phyloP scores from a whole-genome alignment of 1,284 basidiomycete genomes.

The Abortiporus biennis region DNA sequence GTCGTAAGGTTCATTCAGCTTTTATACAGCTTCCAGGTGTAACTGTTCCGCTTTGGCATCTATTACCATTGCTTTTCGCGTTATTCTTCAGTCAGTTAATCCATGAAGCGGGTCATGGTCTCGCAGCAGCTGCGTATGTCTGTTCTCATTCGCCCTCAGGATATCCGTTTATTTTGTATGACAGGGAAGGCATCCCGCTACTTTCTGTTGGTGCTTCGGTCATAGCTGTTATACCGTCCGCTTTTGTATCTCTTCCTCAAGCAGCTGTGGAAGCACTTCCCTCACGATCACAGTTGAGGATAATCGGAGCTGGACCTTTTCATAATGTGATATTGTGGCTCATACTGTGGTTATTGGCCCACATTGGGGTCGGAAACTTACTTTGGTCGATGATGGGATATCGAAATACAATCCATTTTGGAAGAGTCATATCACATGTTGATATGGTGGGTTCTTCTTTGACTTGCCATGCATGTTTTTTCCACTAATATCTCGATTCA shows the following conservation, averaged over 20 bases:
- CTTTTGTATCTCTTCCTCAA: slow-evolving; percentile 58
- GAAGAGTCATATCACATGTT: slow-evolving; percentile 48
- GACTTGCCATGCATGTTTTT: not conserved
- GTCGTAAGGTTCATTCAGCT: not conserved
- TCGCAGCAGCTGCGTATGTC: slow-evolving; percentile 60
- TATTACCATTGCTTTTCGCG: slow-evolving; percentile 53
- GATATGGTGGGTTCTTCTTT: slow-evolving; percentile 39
- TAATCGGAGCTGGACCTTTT: slow-evolving; percentile 62
- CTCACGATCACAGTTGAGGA: slow-evolving; percentile 40
- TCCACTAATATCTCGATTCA: slow-evolving; percentile 11
- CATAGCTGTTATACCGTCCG: slow-evolving; percentile 55
- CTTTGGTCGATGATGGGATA: slow-evolving; percentile 40
- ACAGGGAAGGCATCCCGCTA: slow-evolving; percentile 49
- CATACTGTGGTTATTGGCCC: slow-evolving; percentile 10
- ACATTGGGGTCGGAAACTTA: slow-evolving; percentile 7
- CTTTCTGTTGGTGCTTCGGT: slow-evolving; percentile 51
- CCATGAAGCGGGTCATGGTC: slow-evolving; percentile 68
- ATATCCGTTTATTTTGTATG: slow-evolving; percentile 2
- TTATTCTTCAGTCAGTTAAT: slow-evolving; percentile 53
- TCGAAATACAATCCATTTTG: slow-evolving; percentile 39
- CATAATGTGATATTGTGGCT: slow-evolving; percentile 44
- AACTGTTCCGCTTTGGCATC: slow-evolving; percentile 61
- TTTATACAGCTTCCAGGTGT: slow-evolving; percentile 61
- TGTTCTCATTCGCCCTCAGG: slow-evolving; percentile 2
- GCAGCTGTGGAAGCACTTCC: slow-evolving; percentile 33